Conservation (phyloP, 352 stramenopile genomes). For the Phytophthora cryptogea region DNA sequence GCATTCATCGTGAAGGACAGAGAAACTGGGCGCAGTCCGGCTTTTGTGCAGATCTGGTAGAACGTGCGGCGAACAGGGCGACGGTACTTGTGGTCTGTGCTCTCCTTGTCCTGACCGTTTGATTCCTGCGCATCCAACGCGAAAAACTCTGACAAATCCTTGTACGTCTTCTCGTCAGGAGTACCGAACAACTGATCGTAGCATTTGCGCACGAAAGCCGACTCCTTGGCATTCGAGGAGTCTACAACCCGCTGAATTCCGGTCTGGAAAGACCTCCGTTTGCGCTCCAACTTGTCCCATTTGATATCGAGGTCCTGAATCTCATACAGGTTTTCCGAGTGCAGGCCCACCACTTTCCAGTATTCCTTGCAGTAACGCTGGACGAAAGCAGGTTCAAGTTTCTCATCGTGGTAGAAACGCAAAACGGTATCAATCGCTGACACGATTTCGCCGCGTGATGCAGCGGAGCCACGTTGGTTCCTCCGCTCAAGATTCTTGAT, state of each 20-base stretch:
- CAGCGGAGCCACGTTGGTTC: constrained; percentile 46
- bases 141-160: constrained; percentile 88
- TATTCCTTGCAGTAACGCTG: constrained; percentile 92
- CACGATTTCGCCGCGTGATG: constrained; percentile 83
- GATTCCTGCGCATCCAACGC: constrained; percentile 73
- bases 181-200: constrained; percentile 75
- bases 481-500: constrained; percentile 79
- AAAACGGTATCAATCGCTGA: constrained; percentile 89
- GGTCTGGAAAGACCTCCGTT: constrained; percentile 75
- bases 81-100: constrained; percentile 67
- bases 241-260: constrained; percentile 74
- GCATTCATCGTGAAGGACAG: constrained; percentile 88
- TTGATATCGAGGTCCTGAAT: constrained; percentile 89
- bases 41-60: constrained; percentile 90
- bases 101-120: constrained; percentile 50
- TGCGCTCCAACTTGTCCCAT: constrained; percentile 88
- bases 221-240: constrained; percentile 71
- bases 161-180: constrained; percentile 84
- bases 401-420: constrained; percentile 90
- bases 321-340: constrained; percentile 82
- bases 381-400: constrained; percentile 87
- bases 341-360: constrained; percentile 86
- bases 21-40: constrained; percentile 68
- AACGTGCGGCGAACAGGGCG: constrained; percentile 83
- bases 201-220: constrained; percentile 79